Evolutionary conservation across 768 basidiomycete genomes (phyloP).

Genomic region (Amanita pallidorosea): DNA sequence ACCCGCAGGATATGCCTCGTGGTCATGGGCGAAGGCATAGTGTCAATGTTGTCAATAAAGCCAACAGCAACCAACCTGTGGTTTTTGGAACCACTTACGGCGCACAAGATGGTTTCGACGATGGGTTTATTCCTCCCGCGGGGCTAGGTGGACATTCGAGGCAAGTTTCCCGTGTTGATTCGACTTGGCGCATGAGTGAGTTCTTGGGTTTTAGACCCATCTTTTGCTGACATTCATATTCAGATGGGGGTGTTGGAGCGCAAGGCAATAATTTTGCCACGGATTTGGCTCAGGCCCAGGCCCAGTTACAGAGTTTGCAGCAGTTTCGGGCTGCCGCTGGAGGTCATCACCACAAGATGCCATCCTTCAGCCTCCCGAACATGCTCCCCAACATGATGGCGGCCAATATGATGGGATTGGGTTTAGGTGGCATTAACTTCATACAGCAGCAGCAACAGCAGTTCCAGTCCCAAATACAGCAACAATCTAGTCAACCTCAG

Average conservation of each 20-base stretch:
- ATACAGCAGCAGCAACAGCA: slow-evolving; percentile 92
- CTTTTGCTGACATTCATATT: slow-evolving; percentile 7
- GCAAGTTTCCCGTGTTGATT: slow-evolving; percentile 65
- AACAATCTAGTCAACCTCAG: slow-evolving; percentile 85
- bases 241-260: slow-evolving; percentile 70
- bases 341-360: slow-evolving; percentile 94
- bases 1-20: slow-evolving; percentile 56
- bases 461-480: slow-evolving; percentile 92
- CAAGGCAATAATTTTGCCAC: slow-evolving; percentile 60
- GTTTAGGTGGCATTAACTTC: slow-evolving; percentile 71
- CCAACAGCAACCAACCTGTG: slow-evolving; percentile 37
- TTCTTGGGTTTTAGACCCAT: slow-evolving; percentile 10
- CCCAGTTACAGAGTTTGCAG: slow-evolving; percentile 90
- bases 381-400: slow-evolving; percentile 98
- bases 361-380: slow-evolving; percentile 95
- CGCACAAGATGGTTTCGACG: slow-evolving; percentile 64
- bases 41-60: slow-evolving; percentile 84
- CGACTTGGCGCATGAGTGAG: slow-evolving; percentile 86
- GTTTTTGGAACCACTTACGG: slow-evolving; percentile 36
- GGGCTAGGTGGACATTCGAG: slow-evolving; percentile 61
- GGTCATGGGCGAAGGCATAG: slow-evolving; percentile 87
- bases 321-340: slow-evolving; percentile 94
- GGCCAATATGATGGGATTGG: slow-evolving; percentile 90
- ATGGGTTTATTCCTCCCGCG: slow-evolving; percentile 62
- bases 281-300: slow-evolving; percentile 94